These are phyloP conservation scores for Amylostereum areolatum DNA, from an alignment of 1,284 basidiomycete genomes.

Conservation along the genomic window DNA sequence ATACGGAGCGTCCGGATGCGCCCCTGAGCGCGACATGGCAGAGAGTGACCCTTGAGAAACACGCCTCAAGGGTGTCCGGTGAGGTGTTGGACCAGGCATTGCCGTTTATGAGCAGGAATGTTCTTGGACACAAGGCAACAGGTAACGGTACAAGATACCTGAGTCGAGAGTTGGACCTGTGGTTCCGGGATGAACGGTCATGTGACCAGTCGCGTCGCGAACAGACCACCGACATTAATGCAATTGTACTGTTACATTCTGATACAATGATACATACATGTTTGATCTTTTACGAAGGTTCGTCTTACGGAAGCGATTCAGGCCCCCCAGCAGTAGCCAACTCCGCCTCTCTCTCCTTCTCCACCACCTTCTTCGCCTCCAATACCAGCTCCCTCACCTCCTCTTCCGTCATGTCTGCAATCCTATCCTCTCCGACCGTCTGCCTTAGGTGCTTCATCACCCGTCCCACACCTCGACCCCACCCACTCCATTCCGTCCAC, in stretches of 20 bases:
- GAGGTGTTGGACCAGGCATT: slow-evolving; percentile 31
- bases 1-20: slow-evolving; percentile 67
- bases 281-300: too few species aligned
- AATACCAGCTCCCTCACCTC: slow-evolving; percentile 18
- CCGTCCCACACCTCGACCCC: slow-evolving; percentile 37
- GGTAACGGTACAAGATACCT: too few species aligned
- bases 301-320: too few species aligned
- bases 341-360: not conserved
- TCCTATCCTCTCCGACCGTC: slow-evolving; percentile 19
- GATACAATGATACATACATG: too few species aligned
- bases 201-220: too few species aligned
- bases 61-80: slow-evolving; percentile 79
- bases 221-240: too few species aligned
- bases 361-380: slow-evolving; percentile 21
- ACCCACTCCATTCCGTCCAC: slow-evolving; percentile 49
- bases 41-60: slow-evolving; percentile 90
- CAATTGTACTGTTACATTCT: too few species aligned
- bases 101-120: too few species aligned
- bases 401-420: slow-evolving; percentile 20
- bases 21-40: slow-evolving; percentile 70
- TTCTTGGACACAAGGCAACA: too few species aligned
- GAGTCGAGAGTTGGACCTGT: too few species aligned
- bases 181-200: too few species aligned
- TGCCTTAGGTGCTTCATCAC: slow-evolving; percentile 43
- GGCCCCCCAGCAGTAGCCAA: too few species aligned